Evolutionary conservation across 2,329 filamentous ascomycete genomes (phyloP).

Genomic region (Neofusicoccum parvum): DNA sequence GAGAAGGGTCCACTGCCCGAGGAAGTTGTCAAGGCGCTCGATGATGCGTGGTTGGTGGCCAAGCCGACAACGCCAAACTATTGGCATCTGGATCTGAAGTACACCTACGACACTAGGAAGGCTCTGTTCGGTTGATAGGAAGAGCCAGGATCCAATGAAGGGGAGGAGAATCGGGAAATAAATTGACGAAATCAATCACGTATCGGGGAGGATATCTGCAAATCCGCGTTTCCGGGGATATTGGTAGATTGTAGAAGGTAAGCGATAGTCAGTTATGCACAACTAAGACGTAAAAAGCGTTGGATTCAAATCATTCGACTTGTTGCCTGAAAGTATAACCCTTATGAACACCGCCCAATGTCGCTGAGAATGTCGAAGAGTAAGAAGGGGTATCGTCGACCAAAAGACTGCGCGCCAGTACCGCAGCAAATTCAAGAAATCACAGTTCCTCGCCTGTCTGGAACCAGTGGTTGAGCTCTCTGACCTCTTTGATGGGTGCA

Average conservation of each 20-base stretch:
- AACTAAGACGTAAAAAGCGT: not conserved
- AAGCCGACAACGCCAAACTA: constrained; percentile 27
- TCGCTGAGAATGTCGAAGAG: not conserved
- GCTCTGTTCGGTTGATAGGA: constrained; percentile 17
- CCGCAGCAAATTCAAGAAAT: not conserved
- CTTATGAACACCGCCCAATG: constrained; percentile 1
- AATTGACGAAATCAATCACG: too few species aligned
- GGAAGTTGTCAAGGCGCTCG: constrained; percentile 71
- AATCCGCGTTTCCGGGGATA: not conserved
- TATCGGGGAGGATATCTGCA: not conserved
- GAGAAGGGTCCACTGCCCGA: constrained; percentile 71
- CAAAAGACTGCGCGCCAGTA: not conserved
- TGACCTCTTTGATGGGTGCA: constrained; percentile 44
- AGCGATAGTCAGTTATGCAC: not conserved
- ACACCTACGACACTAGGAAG: constrained; percentile 21
- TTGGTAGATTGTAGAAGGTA: not conserved
- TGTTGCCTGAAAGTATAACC: not conserved
- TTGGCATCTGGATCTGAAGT: constrained; percentile 22
- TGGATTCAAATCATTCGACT: not conserved
- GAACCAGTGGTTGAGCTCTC: constrained; percentile 36
- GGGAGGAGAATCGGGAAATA: too few species aligned
- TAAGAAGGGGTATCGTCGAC: constrained; percentile 9
- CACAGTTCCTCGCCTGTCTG: constrained; percentile 22
- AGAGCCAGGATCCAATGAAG: too few species aligned
- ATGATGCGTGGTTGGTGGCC: constrained; percentile 66